Evolutionary conservation across 371 early-diverging fungal species (phyloP).

Genomic region (Nematocida sp.): DNA sequence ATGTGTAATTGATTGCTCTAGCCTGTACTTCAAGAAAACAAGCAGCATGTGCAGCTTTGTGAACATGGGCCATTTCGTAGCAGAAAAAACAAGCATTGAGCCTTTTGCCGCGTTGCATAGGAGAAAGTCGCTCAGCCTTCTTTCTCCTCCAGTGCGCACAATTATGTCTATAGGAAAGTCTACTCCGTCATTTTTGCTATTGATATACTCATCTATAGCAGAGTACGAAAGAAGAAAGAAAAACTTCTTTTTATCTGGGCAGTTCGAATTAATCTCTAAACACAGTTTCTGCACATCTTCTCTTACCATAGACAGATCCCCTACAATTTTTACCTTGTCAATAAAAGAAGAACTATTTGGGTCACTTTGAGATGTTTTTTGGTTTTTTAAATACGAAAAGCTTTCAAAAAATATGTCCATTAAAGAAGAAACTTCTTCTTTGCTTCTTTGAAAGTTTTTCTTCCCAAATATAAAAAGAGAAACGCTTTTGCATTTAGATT

Average conservation of each 20-base stretch:
- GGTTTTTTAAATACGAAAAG: slow-evolving; percentile 70
- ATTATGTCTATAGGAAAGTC: slow-evolving; percentile 73
- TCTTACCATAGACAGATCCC: slow-evolving; percentile 17
- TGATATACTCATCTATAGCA: slow-evolving; percentile 74
- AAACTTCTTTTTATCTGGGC: not conserved
- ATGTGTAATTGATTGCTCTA: too few species aligned
- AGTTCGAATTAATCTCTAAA: not conserved
- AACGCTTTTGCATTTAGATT: slow-evolving; percentile 76
- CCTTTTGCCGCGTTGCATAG: slow-evolving; percentile 75
- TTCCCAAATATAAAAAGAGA: slow-evolving; percentile 93
- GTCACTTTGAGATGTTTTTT: slow-evolving; percentile 62
- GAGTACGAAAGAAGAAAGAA: slow-evolving; percentile 85
- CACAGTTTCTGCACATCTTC: not conserved
- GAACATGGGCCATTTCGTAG: slow-evolving; percentile 64
- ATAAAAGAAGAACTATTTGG: not conserved
- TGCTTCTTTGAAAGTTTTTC: slow-evolving; percentile 85
- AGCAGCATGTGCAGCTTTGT: slow-evolving; percentile 54
- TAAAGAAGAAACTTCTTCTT: slow-evolving; percentile 76
- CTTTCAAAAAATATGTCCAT: slow-evolving; percentile 72
- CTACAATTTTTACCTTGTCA: slow-evolving; percentile 1
- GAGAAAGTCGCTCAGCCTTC: slow-evolving; percentile 87
- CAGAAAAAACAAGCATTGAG: slow-evolving; percentile 54
- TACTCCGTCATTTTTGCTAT: slow-evolving; percentile 59
- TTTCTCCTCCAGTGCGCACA: slow-evolving; percentile 89
- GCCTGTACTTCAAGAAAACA: slow-evolving; percentile 51